phyloP scores from a whole-genome alignment of 345 rosid species.

The Rhodamnia rubescens region DNA sequence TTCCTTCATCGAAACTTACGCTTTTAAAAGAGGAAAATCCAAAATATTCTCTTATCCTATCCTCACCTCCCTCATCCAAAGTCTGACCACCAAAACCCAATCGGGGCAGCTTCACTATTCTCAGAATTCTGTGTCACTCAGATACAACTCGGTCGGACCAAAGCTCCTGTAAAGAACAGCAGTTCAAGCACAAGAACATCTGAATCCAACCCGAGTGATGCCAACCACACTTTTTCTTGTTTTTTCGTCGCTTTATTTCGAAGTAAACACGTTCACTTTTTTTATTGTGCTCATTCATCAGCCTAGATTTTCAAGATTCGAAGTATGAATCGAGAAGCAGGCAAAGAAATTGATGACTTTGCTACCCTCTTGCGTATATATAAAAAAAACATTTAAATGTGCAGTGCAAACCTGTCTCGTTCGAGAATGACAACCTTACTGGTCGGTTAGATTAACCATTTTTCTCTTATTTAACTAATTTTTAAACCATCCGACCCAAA shows the following conservation, averaged over 20 bases:
- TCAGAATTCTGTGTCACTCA: not conserved
- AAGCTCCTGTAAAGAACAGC: not conserved
- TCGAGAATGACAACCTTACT: too few relatives aligned
- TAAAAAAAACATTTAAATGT: not conserved
- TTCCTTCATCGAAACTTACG: not conserved
- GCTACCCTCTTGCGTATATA: not conserved
- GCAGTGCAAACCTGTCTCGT: too few relatives aligned
- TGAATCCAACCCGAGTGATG: not conserved
- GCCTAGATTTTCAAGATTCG: not conserved
- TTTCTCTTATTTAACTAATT: too few relatives aligned
- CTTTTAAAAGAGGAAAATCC: not conserved
- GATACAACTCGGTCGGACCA: not conserved
- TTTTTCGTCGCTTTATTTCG: not conserved
- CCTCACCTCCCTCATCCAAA: not conserved
- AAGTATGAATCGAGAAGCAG: not conserved
- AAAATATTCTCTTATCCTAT: not conserved
- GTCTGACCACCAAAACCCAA: not conserved
- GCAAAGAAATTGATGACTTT: not conserved
- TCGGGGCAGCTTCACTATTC: not conserved
- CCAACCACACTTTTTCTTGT: too few relatives aligned
- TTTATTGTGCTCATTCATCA: too few relatives aligned
- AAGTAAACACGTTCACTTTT: too few relatives aligned
- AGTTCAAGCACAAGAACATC: not conserved
- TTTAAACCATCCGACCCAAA: too few relatives aligned
- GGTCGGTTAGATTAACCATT: too few relatives aligned